Conservation (phyloP, 805 yeast species). For the Lipomyces japonicus region DNA sequence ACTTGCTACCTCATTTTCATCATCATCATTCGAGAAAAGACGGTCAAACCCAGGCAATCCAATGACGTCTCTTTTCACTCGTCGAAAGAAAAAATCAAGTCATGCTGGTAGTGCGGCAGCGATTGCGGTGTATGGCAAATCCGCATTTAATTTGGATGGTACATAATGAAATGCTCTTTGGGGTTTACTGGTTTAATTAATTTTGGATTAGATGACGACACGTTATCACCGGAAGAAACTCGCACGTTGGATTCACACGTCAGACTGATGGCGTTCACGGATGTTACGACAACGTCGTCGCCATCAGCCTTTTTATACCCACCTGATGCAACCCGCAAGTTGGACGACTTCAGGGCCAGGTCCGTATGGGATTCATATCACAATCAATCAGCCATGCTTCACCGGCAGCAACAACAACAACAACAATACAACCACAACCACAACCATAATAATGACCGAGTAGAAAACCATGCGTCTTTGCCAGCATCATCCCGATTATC, state of each 20-base stretch:
- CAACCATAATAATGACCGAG: no score
- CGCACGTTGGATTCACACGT: slow-evolving; percentile 23
- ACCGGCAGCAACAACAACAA: neutral
- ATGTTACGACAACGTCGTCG: slow-evolving; percentile 13
- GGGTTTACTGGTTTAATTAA: neutral
- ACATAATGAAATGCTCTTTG: neutral
- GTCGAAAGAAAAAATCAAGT: slow-evolving; percentile 11
- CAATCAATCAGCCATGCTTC: neutral
- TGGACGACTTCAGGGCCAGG: slow-evolving; percentile 12
- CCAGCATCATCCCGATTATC: slow-evolving; percentile 1
- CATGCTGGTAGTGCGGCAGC: slow-evolving; percentile 16
- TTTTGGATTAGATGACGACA: slow-evolving; percentile 16
- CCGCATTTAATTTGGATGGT: slow-evolving; percentile 13
- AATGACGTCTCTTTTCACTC: slow-evolving; percentile 9
- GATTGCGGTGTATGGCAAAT: slow-evolving; percentile 17
- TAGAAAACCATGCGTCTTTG: no score
- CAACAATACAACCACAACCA: neutral
- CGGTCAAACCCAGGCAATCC: no score
- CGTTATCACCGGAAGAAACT: slow-evolving; percentile 24
- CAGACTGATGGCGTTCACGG: slow-evolving; percentile 17
- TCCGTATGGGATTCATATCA: slow-evolving; percentile 21
- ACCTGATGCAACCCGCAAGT: neutral
- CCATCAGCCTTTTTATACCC: no score
- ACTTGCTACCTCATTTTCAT: no score
- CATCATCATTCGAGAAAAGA: no score